A percentile compares a stretch with the other conserved stretches of the same genome.
Evolutionary conservation across 2,329 filamentous ascomycete species (phyloP).

Genomic region (Trichophyton simii): DNA sequence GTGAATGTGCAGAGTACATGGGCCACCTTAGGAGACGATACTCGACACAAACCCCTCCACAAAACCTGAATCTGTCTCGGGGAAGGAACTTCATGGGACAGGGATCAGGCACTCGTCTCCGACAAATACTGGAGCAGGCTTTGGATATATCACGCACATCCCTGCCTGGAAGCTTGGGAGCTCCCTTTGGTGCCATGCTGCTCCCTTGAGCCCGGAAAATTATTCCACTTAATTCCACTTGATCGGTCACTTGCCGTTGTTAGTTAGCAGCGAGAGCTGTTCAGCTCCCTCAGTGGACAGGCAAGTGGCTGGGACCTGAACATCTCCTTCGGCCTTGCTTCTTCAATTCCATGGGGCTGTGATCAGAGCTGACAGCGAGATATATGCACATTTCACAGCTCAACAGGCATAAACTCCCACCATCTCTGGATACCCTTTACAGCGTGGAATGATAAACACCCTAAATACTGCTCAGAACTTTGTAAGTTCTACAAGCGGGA

Average conservation of each 20-base stretch:
- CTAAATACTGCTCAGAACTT: background rate
- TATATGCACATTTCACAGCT: background rate
- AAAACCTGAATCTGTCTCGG: background rate
- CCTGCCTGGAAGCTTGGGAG: background rate
- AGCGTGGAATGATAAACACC: background rate
- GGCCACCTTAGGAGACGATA: background rate
- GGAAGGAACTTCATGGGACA: background rate
- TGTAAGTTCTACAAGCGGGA: background rate
- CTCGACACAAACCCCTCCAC: background rate
- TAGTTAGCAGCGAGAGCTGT: background rate
- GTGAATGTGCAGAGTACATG: background rate
- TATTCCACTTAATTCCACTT: background rate
- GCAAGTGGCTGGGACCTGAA: background rate
- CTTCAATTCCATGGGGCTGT: background rate
- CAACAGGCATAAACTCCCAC: background rate
- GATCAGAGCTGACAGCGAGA: background rate
- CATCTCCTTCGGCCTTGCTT: background rate
- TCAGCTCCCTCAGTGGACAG: background rate
- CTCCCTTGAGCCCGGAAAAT: background rate
- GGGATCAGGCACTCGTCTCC: background rate
- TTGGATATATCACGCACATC: background rate
- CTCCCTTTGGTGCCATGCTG: background rate
- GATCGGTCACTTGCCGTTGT: background rate
- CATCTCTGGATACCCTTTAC: background rate
- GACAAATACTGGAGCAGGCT: background rate